phyloP scores from a whole-genome alignment of 2,329 filamentous ascomycete genomes.

The Colletotrichum sojae region DNA sequence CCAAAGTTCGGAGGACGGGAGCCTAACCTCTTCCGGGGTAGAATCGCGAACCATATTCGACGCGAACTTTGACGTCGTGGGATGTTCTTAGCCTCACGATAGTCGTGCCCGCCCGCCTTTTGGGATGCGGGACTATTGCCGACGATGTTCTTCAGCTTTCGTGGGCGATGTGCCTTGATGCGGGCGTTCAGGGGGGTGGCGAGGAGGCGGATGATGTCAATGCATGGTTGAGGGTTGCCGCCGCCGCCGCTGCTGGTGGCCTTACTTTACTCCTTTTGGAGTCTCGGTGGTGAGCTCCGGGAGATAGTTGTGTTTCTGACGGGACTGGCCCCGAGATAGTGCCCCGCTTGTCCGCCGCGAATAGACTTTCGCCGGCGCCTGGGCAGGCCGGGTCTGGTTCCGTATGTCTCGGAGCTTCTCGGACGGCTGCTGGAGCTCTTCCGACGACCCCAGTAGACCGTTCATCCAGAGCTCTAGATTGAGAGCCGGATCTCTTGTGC shows the following conservation, averaged over 20 bases:
- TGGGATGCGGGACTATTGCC: neutral
- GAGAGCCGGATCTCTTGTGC: no score
- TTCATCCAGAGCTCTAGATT: no score
- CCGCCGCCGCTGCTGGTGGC: neutral
- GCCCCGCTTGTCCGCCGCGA: no score
- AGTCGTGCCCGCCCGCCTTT: neutral
- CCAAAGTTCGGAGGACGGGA: neutral
- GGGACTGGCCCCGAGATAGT: neutral
- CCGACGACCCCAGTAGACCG: no score
- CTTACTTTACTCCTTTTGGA: neutral
- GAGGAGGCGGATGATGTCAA: neutral
- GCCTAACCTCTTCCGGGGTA: neutral
- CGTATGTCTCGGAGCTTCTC: no score
- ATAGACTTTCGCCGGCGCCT: no score
- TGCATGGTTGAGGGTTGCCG: neutral
- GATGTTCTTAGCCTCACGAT: neutral
- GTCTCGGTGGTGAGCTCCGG: neutral
- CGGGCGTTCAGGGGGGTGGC: neutral
- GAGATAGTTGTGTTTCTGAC: neutral
- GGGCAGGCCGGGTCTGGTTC: no score
- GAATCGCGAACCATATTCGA: no score
- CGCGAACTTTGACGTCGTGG: no score
- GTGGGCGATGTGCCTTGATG: neutral
- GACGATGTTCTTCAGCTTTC: constrained; percentile 7
- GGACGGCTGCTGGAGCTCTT: no score